phyloP scores from a whole-genome alignment of 2,329 filamentous ascomycete species.

The Diplodia mutila region DNA sequence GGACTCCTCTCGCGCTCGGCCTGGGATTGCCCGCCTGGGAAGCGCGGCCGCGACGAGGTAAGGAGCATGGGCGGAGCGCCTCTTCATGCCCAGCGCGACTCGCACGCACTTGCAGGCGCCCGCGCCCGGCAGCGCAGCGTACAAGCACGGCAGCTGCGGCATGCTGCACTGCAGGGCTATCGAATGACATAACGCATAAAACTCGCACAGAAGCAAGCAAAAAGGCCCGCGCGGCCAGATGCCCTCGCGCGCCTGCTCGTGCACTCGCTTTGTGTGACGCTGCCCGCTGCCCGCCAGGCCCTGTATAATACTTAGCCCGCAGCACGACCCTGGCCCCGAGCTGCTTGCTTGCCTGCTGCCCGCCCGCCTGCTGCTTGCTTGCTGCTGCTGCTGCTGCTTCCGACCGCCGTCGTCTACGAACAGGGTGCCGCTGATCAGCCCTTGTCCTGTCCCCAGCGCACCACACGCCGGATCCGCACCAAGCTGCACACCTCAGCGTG shows the following conservation, averaged over 20 bases:
- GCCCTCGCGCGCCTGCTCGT: constrained; percentile 5
- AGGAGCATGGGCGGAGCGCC: constrained; percentile 4
- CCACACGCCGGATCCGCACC: constrained; percentile 15
- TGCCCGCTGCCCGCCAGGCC: not conserved
- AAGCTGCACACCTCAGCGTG: constrained; percentile 15
- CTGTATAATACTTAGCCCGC: not conserved
- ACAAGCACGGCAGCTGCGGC: constrained; percentile 4
- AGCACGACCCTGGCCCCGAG: not conserved
- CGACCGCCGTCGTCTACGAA: constrained; percentile 2
- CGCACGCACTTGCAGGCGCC: constrained; percentile 4
- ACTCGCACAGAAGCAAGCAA: constrained; percentile 17
- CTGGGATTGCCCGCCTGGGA: constrained; percentile 14
- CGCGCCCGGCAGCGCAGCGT: not conserved
- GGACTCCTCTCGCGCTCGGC: constrained; percentile 19
- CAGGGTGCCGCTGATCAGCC: constrained; percentile 15
- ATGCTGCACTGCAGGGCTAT: constrained; percentile 1
- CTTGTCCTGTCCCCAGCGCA: constrained; percentile 6
- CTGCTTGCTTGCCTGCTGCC: constrained; percentile 2
- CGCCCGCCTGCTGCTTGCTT: not conserved
- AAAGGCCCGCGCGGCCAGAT: constrained; percentile 13
- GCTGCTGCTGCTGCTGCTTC: not conserved
- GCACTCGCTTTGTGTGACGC: constrained; percentile 12
- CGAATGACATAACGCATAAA: constrained; percentile 14
- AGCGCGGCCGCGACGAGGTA: constrained; percentile 11
- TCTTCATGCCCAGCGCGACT: constrained; percentile 23